Conservation (phyloP, 768 basidiomycete genomes). For the Dioszegia hungarica region DNA sequence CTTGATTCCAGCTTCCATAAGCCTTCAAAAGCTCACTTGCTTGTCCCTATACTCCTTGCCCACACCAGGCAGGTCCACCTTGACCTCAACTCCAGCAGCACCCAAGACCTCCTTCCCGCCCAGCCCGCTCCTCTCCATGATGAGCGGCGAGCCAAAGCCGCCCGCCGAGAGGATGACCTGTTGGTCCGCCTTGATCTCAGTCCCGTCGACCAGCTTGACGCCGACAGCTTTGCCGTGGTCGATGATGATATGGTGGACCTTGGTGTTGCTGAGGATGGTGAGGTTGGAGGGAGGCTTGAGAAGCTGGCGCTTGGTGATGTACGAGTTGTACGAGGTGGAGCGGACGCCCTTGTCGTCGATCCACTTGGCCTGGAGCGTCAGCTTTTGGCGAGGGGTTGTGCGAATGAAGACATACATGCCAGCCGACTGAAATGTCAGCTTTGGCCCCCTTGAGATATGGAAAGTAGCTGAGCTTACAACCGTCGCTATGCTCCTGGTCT, state of each 20-base stretch:
- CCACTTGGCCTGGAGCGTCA: slow-evolving; percentile 14
- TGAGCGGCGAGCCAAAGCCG: slow-evolving; percentile 26
- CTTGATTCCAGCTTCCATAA: neutral
- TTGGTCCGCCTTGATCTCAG: slow-evolving; percentile 19
- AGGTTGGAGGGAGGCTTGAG: slow-evolving; percentile 1
- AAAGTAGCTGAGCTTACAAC: slow-evolving; percentile 6
- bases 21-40: slow-evolving; percentile 5
- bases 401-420: neutral
- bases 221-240: slow-evolving; percentile 2
- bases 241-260: slow-evolving; percentile 9
- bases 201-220: neutral
- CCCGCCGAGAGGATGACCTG: slow-evolving; percentile 42
- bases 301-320: slow-evolving; percentile 5
- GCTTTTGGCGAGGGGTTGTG: neutral
- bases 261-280: slow-evolving; percentile 4
- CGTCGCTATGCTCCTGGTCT: slow-evolving; percentile 14
- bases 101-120: slow-evolving; percentile 17
- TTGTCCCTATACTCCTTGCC: slow-evolving; percentile 20
- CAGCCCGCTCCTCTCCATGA: slow-evolving; percentile 41
- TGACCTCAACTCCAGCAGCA: slow-evolving; percentile 18
- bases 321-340: slow-evolving; percentile 12
- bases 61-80: slow-evolving; percentile 25
- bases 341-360: slow-evolving; percentile 12
- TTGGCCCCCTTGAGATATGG: neutral
- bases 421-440: neutral